Base-by-base conservation (phyloP, 345 rosid species). In the Murraya koenigii region DNA sequence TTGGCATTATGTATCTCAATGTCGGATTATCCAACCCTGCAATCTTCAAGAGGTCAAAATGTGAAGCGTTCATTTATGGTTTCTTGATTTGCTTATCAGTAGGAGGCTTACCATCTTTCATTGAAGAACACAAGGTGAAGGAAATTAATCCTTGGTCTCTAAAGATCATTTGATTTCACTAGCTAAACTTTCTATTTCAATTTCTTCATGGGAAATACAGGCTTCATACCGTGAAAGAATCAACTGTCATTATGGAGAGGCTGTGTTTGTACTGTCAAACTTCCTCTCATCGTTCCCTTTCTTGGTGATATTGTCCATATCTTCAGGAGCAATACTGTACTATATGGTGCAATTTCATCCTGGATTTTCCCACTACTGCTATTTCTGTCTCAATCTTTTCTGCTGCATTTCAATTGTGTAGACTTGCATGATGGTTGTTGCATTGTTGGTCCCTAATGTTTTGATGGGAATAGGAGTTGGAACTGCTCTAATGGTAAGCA, bases 91-190 rank as follows among this genome's bases (percentile, higher is more conserved):
- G 80, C 75, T 76, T 86, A 69, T 80, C 82, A 5, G 56, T 76
- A n/a, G 87, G 86, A 64, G 89, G 79, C 33, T 59, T 86, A 49
- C 87, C 89, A 23, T 84, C 75, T 69, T 78, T 86, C 72, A 32
- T 47, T 7, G 87, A 86, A 55, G 87, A 84, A 75, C 38, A 82
- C 47, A 87, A 87, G 86, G 85, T 84, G n/a, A 55, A n/a, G 28
- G 28, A 70, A 25, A 44, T 41, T 41, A 41, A 11, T 2, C 7
- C 26, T 7, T 35, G 1, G 3, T 22, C 26, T 36, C 49, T 4
- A 23, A 67, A 28, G 23, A 1, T 20, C 13, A 1, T 28, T 9
- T 63, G 26, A 8, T 38, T 39, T 44, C 14, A 32, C 22, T 39
- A 1, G n/a, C 32, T 36, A 14, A 25, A 2, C 28, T 75, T 62